phyloP scores from a whole-genome alignment of 176 grass and related monocot genomes.

The Olyra latifolia region DNA sequence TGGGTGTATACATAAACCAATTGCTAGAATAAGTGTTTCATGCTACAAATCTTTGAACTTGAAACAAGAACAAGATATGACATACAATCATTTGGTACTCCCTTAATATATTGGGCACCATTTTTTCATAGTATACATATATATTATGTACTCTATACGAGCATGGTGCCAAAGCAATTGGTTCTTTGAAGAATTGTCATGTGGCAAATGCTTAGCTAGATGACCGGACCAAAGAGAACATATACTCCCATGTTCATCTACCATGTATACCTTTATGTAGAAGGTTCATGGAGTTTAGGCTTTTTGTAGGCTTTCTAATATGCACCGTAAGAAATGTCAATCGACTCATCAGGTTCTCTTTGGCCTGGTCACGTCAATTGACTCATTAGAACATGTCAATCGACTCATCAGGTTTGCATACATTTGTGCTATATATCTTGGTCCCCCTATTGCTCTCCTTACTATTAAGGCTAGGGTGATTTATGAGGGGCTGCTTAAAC shows the following conservation, averaged over 20 bases:
- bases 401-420: too few relatives aligned
- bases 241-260: neutral
- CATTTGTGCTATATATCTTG: too few relatives aligned
- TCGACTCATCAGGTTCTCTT: too few relatives aligned
- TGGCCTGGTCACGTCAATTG: too few relatives aligned
- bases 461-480: too few relatives aligned
- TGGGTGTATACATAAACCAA: neutral
- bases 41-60: neutral
- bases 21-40: neutral
- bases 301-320: too few relatives aligned
- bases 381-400: too few relatives aligned
- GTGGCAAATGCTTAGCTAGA: neutral
- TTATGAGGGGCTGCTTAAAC: too few relatives aligned
- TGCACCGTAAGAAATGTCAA: too few relatives aligned
- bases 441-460: too few relatives aligned
- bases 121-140: constrained; percentile 42
- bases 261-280: neutral
- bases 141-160: constrained; percentile 41
- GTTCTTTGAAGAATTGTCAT: constrained; percentile 28
- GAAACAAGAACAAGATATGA: neutral
- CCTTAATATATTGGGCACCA: constrained; percentile 29
- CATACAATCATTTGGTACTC: neutral
- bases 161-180: constrained; percentile 51
- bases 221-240: constrained; percentile 24
- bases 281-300: too few relatives aligned